Evolutionary conservation across 164 flowering plant species (phyloP).

Genomic region (Macadamia integrifolia): DNA sequence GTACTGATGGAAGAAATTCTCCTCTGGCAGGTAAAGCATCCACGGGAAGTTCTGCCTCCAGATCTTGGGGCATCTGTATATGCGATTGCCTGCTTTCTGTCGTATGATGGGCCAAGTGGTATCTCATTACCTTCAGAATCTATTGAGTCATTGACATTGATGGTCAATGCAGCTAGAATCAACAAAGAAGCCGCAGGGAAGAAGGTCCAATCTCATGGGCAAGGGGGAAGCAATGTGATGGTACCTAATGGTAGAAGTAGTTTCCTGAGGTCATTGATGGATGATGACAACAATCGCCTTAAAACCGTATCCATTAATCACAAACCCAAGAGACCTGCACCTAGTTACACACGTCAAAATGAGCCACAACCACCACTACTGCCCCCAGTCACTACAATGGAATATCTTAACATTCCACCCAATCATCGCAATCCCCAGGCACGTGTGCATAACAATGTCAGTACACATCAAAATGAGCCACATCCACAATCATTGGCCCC

Average conservation of each 20-base stretch:
- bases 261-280: slow-evolving; percentile 25
- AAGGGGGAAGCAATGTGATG: slow-evolving; percentile 11
- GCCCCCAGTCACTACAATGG: too few species aligned
- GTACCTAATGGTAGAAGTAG: slow-evolving; percentile 3
- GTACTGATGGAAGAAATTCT: neutral
- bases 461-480: neutral
- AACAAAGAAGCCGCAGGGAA: slow-evolving; percentile 17
- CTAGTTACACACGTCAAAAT: slow-evolving; percentile 3
- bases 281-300: neutral
- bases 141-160: slow-evolving; percentile 36
- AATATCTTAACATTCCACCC: too few species aligned
- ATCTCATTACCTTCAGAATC: slow-evolving; percentile 27
- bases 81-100: slow-evolving; percentile 65
- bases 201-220: neutral
- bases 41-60: slow-evolving; percentile 58
- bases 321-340: slow-evolving; percentile 4
- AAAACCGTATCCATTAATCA: slow-evolving; percentile 10
- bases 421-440: too few species aligned
- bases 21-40: slow-evolving; percentile 55
- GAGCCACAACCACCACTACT: neutral
- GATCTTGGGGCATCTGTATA: slow-evolving; percentile 54
- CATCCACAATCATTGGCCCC: slow-evolving; percentile 1
- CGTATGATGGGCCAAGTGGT: slow-evolving; percentile 64
- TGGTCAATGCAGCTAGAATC: slow-evolving; percentile 31
- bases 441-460: too few species aligned